Evolutionary conservation across 495 filamentous ascomycete genomes (phyloP), one percentile per base, ranked within the genome.

Genomic region (Talaromyces proteolyticus): DNA sequence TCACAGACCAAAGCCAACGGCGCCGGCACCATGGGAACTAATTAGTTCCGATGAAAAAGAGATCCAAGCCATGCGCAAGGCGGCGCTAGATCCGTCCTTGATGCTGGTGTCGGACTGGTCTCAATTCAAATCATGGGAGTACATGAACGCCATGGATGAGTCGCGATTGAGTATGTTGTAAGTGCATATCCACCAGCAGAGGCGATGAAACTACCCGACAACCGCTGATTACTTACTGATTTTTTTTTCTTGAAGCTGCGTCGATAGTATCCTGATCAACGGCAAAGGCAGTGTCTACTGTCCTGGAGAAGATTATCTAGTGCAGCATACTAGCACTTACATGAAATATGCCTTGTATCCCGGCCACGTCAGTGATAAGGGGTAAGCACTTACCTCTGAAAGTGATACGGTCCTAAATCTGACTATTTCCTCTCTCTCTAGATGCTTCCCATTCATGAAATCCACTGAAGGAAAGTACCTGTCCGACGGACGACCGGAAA

Each of bases 221-320:
- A n/a, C n/a, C n/a, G n/a, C n/a, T n/a, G n/a, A n/a, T n/a, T n/a
- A n/a, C n/a, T n/a, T n/a, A n/a, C n/a, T n/a, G 8, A 17, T 7
- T 10, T 3, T 19, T 5, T 36, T 25, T 47, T 12, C 24, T 16
- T 29, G 14, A 11, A 66, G 61, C 51, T 72, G 73, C 52, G 65
- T 69, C 41, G 74, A 79, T 49, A 70, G 64, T 45, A 55, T 79
- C 11, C 67, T 81, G 1, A 56, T 81, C 50, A 79, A 81, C 48
- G 76, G 77, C 7, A 68, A 69, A 46, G 78, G 77, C 11, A 57
- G 57, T 18, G 68, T 77, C 18, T 61, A 73, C 39, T 80, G 76
- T 51, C 67, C 63, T 20, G 57, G 67, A 0, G 51, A 63, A 6
- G 61, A 69, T 3, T 62, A 69, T 14, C 65, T 72, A 34, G 63